A percentile compares a stretch with the other conserved stretches of the same genome.
These are phyloP conservation scores for Saturnispora saitoi DNA, from an alignment of 805 yeast genomes.

Conservation along the genomic window DNA sequence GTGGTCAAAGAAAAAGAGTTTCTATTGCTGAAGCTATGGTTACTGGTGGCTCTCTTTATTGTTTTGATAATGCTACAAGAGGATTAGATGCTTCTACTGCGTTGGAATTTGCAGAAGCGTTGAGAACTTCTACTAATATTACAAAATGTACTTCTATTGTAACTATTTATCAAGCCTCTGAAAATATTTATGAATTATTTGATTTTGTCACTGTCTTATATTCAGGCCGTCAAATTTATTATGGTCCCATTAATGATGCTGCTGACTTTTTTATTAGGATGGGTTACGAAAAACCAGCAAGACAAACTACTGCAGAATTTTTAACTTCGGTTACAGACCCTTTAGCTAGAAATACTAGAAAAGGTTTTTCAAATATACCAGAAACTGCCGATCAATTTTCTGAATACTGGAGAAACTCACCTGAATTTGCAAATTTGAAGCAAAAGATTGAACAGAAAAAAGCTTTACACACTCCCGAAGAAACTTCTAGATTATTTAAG, in stretches of 20 bases:
- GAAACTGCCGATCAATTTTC: slow-evolving; percentile 50
- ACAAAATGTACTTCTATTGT: slow-evolving; percentile 50
- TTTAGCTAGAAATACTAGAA: slow-evolving; percentile 40
- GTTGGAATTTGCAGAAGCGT: slow-evolving; percentile 51
- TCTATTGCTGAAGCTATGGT: slow-evolving; percentile 58
- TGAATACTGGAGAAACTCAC: slow-evolving; percentile 49
- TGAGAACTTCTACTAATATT: slow-evolving; percentile 51
- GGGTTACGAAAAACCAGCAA: slow-evolving; percentile 55
- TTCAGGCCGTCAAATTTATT: slow-evolving; percentile 53
- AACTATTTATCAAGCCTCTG: slow-evolving; percentile 63
- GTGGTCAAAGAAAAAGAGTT: slow-evolving; percentile 68
- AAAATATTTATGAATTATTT: slow-evolving; percentile 51
- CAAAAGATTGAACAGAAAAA: slow-evolving; percentile 30
- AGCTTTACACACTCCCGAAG: slow-evolving; percentile 24
- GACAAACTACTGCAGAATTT: slow-evolving; percentile 64
- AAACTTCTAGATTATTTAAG: slow-evolving; percentile 25
- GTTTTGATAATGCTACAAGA: slow-evolving; percentile 66
- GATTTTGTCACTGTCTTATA: slow-evolving; percentile 55
- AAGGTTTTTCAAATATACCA: slow-evolving; percentile 49
- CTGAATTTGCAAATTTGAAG: slow-evolving; percentile 36
- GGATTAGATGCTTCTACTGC: slow-evolving; percentile 69
- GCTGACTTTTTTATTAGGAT: slow-evolving; percentile 45
- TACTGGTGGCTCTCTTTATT: slow-evolving; percentile 43
- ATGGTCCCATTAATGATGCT: slow-evolving; percentile 47
- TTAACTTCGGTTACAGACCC: slow-evolving; percentile 63